Evolutionary conservation across 2,329 filamentous ascomycete species (phyloP).

Genomic region (Diplodia seriata): DNA sequence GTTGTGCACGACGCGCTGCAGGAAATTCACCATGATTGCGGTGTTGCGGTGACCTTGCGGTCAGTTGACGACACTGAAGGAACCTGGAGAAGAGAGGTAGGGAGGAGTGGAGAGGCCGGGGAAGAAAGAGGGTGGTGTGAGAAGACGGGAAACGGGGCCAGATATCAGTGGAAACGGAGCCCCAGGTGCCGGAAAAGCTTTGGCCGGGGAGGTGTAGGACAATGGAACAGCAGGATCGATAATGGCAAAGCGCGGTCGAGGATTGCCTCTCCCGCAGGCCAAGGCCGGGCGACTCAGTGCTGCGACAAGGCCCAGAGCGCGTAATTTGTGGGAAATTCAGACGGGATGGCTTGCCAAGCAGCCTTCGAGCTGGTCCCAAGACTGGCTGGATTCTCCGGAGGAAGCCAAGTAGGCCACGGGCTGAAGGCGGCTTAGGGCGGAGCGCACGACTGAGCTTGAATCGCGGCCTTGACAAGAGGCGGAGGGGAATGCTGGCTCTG

Average conservation of each 20-base stretch:
- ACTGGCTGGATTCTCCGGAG: constrained; percentile 24
- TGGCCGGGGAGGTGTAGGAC: constrained; percentile 1
- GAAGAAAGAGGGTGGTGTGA: background rate
- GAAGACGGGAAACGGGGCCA: constrained; percentile 1
- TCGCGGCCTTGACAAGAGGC: background rate
- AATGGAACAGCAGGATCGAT: background rate
- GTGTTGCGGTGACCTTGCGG: constrained; percentile 20
- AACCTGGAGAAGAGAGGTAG: background rate
- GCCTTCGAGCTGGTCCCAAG: constrained; percentile 19
- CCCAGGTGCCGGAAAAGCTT: constrained; percentile 10
- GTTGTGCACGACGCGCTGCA: constrained; percentile 68
- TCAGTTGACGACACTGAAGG: background rate
- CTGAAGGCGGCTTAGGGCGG: constrained; percentile 4
- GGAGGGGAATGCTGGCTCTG: background rate
- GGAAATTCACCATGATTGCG: constrained; percentile 43
- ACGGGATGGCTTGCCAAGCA: constrained; percentile 28
- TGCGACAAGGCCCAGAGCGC: constrained; percentile 19
- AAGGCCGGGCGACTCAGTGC: constrained; percentile 15
- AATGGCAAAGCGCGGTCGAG: background rate
- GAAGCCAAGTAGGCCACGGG: constrained; percentile 13
- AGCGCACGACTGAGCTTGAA: constrained; percentile 11
- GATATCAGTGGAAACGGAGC: constrained; percentile 25
- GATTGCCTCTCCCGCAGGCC: constrained; percentile 10
- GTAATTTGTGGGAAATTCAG: constrained; percentile 29
- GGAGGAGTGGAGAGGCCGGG: background rate